Evolutionary conservation across 768 basidiomycete species (phyloP), one percentile per base, ranked within the genome.

Genomic region (Phaeotremella skinneri): DNA sequence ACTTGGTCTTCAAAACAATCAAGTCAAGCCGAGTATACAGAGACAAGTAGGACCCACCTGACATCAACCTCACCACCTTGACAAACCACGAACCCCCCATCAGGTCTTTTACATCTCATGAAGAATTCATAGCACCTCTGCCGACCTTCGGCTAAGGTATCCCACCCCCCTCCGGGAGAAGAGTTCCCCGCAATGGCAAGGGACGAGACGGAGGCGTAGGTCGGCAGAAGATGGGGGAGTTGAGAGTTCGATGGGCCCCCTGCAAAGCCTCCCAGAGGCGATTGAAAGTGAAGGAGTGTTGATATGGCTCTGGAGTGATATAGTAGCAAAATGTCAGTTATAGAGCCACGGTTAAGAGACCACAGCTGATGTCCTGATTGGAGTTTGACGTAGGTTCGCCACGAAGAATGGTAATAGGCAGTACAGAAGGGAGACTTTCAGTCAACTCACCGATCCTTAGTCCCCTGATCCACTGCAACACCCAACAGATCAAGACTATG

Each of bases 11-110:
- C n/a, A n/a, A n/a, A n/a, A n/a, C n/a, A n/a, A n/a, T n/a, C n/a
- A n/a, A n/a, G n/a, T n/a, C n/a, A n/a, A n/a, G n/a, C n/a, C n/a
- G n/a, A n/a, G n/a, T n/a, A n/a, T n/a, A n/a, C n/a, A n/a, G n/a
- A n/a, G n/a, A 20, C 16, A 7, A 4, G 14, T 32, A 17, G 11
- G 11, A 78, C 82, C 56, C 64, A 91, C 90, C 93, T 85, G 51
- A 96, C 91, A 71, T 99, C 96, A 14, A 98, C 87, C 76, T 99
- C 96, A 14, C 86, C 90, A 54, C 90, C 84, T 45, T 85, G 81
- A 16, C 90, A 84, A 9, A 98, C 96, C 20, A 88, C 81, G 76
- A 97, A 98, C 0, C 91, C 91, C 0, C 96, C 96, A 71, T 98
- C 93, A 1, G 85, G 82, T 68, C 91, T 87, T 74, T 99, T 99